Conservation (phyloP, 2,329 filamentous ascomycete genomes). For the Fusarium citri region DNA sequence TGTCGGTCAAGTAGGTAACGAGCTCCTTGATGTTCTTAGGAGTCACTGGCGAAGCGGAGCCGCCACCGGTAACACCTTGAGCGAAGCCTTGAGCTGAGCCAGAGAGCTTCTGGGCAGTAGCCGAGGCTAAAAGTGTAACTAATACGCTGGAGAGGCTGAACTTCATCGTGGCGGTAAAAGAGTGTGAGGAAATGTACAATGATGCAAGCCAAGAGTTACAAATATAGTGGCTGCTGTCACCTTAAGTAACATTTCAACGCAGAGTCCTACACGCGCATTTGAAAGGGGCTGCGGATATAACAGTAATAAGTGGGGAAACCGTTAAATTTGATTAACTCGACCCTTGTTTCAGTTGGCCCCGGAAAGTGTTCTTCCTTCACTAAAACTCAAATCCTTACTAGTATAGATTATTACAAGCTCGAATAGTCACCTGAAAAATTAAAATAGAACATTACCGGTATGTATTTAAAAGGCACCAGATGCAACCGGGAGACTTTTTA, state of each 20-base stretch:
- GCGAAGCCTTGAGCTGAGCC: constrained; percentile 34
- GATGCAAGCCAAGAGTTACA: not conserved
- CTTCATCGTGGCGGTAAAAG: not conserved
- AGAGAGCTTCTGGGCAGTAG: not conserved
- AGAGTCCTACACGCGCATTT: not conserved
- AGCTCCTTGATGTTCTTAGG: constrained; percentile 24
- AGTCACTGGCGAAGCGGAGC: constrained; percentile 21
- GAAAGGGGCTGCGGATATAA: not conserved
- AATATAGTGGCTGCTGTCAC: not conserved
- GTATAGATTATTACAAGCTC: not conserved
- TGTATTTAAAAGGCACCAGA: not conserved
- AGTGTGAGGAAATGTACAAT: not conserved
- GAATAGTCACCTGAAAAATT: too few relatives aligned
- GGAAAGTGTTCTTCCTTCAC: not conserved
- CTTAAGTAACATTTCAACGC: not conserved
- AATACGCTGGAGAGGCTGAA: not conserved
- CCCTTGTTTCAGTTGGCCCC: not conserved
- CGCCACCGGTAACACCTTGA: constrained; percentile 26
- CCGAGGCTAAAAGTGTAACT: not conserved
- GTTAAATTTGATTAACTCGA: not conserved
- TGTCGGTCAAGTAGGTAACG: constrained; percentile 31
- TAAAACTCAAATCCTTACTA: accelerated
- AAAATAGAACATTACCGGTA: not conserved
- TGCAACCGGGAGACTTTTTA: too few relatives aligned
- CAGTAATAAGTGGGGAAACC: not conserved